phyloP scores from a whole-genome alignment of 192 early-diverging fungal species.

The Funneliformis mosseae region DNA sequence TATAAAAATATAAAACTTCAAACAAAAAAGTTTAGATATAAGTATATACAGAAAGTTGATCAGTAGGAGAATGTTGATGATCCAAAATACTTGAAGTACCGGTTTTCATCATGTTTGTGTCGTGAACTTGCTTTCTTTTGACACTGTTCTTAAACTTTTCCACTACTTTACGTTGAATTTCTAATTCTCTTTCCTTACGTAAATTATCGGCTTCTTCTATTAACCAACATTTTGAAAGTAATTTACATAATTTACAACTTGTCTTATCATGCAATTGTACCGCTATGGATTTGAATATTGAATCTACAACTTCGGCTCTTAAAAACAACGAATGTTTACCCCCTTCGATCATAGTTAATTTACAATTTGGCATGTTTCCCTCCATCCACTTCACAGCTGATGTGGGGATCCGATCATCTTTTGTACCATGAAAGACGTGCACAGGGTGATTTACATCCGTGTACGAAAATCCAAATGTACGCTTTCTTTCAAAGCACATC shows the following conservation, averaged over 20 bases:
- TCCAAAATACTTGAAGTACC: not conserved
- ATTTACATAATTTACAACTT: slow-evolving; percentile 1
- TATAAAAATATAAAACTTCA: not conserved
- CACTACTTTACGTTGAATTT: slow-evolving; percentile 16
- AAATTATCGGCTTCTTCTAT: not conserved
- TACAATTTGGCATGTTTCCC: slow-evolving; percentile 43
- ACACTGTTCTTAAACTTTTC: not conserved
- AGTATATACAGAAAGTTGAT: not conserved
- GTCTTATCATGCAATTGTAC: slow-evolving; percentile 11
- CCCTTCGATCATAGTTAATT: slow-evolving; percentile 46
- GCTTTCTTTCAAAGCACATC: slow-evolving; percentile 43
- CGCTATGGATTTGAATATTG: slow-evolving; percentile 48
- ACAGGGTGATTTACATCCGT: slow-evolving; percentile 47
- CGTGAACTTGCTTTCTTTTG: not conserved
- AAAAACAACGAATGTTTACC: slow-evolving; percentile 46
- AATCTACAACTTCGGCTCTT: slow-evolving; percentile 44
- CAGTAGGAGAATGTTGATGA: not conserved
- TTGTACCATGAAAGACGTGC: slow-evolving; percentile 50
- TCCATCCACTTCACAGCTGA: slow-evolving; percentile 52
- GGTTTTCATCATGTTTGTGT: not conserved
- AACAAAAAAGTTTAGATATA: not conserved
- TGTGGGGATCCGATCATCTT: slow-evolving; percentile 44
- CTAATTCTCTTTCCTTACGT: slow-evolving; percentile 15
- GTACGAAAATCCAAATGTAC: slow-evolving; percentile 48
- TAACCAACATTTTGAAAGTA: slow-evolving; percentile 20